Evolutionary conservation across 768 basidiomycete genomes (phyloP).

Genomic region (Sistotremastrum suecicum): DNA sequence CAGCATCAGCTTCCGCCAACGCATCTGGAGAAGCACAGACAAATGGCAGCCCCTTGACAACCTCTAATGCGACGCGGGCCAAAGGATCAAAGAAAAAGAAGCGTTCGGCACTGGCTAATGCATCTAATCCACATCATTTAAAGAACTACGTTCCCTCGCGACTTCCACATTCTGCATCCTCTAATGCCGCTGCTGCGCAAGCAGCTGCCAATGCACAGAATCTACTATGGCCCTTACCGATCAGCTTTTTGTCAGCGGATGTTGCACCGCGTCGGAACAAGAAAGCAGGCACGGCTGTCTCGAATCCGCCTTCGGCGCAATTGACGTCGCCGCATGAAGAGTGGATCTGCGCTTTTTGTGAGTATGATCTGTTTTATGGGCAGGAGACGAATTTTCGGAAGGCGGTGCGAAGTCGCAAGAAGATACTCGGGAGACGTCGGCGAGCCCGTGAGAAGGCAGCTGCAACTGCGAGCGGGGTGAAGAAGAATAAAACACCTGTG

Average conservation of each 20-base stretch:
- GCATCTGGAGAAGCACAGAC: conserved; percentile 23
- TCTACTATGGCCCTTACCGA: conserved; percentile 42
- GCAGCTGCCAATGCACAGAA: conserved; percentile 29
- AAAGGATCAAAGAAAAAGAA: conserved; percentile 77
- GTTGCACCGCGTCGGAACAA: conserved; percentile 35
- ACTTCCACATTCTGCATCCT: conserved; percentile 32
- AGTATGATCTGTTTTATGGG: conserved; percentile 87
- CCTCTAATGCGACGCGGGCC: conserved; percentile 7
- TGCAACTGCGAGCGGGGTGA: conserved; percentile 33
- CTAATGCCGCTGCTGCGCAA: conserved; percentile 21
- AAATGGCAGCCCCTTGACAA: conserved; percentile 13
- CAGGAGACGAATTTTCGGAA: conserved; percentile 51
- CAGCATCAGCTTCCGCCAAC: conserved; percentile 21
- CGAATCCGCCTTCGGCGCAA: conserved; percentile 15
- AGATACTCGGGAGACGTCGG: conserved; percentile 56
- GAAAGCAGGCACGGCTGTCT: conserved; percentile 10
- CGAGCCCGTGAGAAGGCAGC: conserved; percentile 59
- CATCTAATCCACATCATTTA: conserved; percentile 90
- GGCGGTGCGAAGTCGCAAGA: conserved; percentile 60
- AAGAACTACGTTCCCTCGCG: conserved; percentile 88
- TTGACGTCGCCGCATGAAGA: conserved; percentile 60
- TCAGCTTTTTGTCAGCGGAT: conserved; percentile 56
- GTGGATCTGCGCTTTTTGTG: conserved; percentile 92
- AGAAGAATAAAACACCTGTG: background rate
- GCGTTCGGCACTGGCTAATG: conserved; percentile 78